These are phyloP conservation scores for Lentinus brumalis DNA, from an alignment of 768 basidiomycete genomes.

Conservation along the genomic window DNA sequence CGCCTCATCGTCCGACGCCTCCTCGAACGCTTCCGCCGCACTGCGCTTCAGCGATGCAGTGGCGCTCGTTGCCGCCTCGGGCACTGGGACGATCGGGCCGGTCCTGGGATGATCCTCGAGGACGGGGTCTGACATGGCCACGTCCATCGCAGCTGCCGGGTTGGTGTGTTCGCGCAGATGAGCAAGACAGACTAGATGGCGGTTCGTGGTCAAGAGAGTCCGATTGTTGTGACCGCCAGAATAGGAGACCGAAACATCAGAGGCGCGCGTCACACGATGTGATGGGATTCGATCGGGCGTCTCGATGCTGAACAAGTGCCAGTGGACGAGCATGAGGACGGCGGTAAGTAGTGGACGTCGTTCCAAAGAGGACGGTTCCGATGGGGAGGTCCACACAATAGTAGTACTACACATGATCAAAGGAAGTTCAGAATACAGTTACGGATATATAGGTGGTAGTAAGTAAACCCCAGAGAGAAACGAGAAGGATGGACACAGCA, in stretches of 20 bases:
- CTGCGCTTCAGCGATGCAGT: constrained; percentile 54
- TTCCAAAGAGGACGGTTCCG: too few relatives aligned
- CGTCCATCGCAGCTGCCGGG: constrained; percentile 5
- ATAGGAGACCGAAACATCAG: background rate
- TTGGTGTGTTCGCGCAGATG: background rate
- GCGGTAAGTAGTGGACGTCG: too few relatives aligned
- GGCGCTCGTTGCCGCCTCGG: constrained; percentile 11
- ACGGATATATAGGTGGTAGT: constrained; percentile 1
- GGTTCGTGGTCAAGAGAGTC: constrained; percentile 14
- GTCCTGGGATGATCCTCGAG: background rate
- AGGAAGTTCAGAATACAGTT: background rate
- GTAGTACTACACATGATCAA: background rate
- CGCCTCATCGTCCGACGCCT: constrained; percentile 40
- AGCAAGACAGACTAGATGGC: constrained; percentile 5
- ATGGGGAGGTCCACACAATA: background rate
- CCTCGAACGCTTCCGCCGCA: constrained; percentile 62
- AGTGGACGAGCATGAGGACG: too few relatives aligned
- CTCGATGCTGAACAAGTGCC: background rate
- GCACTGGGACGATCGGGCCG: constrained; percentile 6
- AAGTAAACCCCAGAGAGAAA: background rate
- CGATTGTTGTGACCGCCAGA: constrained; percentile 15
- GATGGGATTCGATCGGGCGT: constrained; percentile 5
- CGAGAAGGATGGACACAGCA: background rate
- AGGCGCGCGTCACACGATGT: constrained; percentile 14
- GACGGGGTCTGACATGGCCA: background rate